Evolutionary conservation across 805 yeast species (phyloP).

Genomic region (Monosporozyma solicola): DNA sequence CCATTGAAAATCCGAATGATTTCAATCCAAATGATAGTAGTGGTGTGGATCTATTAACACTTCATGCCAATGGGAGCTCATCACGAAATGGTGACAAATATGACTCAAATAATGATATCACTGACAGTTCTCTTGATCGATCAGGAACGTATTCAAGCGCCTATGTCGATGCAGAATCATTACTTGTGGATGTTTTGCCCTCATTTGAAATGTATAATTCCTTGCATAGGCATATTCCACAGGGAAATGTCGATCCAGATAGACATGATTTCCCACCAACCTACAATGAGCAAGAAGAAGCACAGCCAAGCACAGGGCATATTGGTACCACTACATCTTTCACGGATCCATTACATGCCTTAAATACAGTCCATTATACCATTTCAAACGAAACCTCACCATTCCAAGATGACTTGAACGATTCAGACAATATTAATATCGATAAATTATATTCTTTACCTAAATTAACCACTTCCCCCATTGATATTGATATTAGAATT

Average conservation of each 20-base stretch:
- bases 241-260: constrained; percentile 30
- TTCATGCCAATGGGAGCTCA: background rate
- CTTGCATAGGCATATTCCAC: constrained; percentile 34
- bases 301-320: background rate
- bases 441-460: constrained; percentile 46
- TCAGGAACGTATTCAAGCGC: background rate
- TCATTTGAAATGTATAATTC: constrained; percentile 61
- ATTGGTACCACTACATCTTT: background rate
- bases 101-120: background rate
- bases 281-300: constrained; percentile 19
- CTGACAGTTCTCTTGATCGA: background rate
- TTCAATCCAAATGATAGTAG: background rate
- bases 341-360: constrained; percentile 11
- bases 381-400: constrained; percentile 7
- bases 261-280: constrained; percentile 30
- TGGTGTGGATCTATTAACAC: background rate
- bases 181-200: constrained; percentile 47
- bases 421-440: constrained; percentile 38
- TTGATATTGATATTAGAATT: constrained; percentile 41
- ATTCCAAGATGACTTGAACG: constrained; percentile 28
- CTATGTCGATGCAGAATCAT: constrained; percentile 9
- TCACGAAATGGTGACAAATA: constrained; percentile 1
- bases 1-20: background rate
- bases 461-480: constrained; percentile 33
- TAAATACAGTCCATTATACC: constrained; percentile 14